These are phyloP conservation scores for Colletotrichum incanum DNA, from an alignment of 2,329 filamentous ascomycete genomes.

Conservation along the genomic window DNA sequence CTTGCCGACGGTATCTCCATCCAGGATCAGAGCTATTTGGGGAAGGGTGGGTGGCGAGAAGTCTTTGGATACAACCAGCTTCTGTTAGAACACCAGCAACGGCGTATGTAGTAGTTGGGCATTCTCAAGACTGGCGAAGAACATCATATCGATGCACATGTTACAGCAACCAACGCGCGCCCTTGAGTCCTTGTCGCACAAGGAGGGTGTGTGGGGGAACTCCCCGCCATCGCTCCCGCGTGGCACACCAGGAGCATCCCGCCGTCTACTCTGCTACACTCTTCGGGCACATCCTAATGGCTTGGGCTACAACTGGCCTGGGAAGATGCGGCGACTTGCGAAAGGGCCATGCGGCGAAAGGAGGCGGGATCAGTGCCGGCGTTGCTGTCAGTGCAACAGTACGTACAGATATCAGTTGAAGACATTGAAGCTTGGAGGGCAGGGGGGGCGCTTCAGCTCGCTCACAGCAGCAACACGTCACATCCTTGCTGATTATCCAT, in stretches of 20 bases:
- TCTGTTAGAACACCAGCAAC: background rate
- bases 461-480: too few species aligned
- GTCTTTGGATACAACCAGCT: background rate
- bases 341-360: background rate
- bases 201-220: conserved; percentile 30
- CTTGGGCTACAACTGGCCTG: background rate
- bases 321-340: conserved; percentile 36
- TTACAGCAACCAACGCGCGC: background rate
- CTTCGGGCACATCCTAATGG: conserved; percentile 28
- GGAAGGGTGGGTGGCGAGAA: conserved; percentile 4
- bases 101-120: background rate
- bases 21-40: background rate
- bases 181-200: background rate
- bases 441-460: too few species aligned
- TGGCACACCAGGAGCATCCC: conserved; percentile 35
- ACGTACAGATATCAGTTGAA: background rate
- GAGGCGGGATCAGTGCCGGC: background rate
- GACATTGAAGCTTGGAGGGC: background rate
- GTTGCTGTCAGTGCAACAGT: background rate
- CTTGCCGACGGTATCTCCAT: background rate
- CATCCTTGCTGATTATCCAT: background rate
- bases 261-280: conserved; percentile 1
- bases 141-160: background rate
- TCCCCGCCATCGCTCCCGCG: conserved; percentile 37
- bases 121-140: background rate